Evolutionary conservation across 2,329 filamentous ascomycete genomes (phyloP), one percentile per base, ranked within the genome.

Genomic region (Penicillium sp.): DNA sequence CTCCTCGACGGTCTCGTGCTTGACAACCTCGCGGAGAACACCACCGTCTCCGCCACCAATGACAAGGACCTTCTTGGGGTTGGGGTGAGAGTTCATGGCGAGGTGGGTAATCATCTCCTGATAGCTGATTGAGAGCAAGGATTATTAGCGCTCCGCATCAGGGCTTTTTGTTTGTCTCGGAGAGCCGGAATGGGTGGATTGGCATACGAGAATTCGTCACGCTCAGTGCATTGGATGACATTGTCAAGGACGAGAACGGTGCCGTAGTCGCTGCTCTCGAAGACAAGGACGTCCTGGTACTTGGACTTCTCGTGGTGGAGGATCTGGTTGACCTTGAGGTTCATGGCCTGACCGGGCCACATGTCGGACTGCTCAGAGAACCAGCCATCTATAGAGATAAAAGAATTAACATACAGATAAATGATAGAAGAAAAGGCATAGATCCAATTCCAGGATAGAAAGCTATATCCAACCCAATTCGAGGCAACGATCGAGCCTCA

Each of bases 41-140:
- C 95, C 95, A 64, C 95, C 95, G 78, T 99, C 95, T 78, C 95
- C 95, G 74, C 95, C 95, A 69, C 95, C 95, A 75, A 99, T 98
- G 79, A 99, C 95, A 62, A 99, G 89, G 58, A 99, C 95, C 83
- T 93, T 96, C 88, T 98, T 95, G 76, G 95, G 95, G 85, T 96
- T 89, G 71, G 95, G 95, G 88, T 99, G 95, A 58, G 94, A 92
- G 88, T 96, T 95, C 90, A 99, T 92, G 82, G 93, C 95, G 70
- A 99, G 87, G 83, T 99, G 93, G 72, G 94, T 93, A 82, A 99
- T 99, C 95, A 99, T 99, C 88, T 99, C 95, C 86, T 99, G 95
- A 88, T 97, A 97, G 73, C 83, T 85, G 67, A 30, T 31, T 13
- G 31, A 41, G 31, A 49, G 3, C 5, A 49, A 50, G 19, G 21